A percentile compares a stretch with the other conserved stretches of the same genome.
These are phyloP conservation scores for Saturnispora zaruensis DNA, from an alignment of 805 yeast genomes.

Conservation along the genomic window DNA sequence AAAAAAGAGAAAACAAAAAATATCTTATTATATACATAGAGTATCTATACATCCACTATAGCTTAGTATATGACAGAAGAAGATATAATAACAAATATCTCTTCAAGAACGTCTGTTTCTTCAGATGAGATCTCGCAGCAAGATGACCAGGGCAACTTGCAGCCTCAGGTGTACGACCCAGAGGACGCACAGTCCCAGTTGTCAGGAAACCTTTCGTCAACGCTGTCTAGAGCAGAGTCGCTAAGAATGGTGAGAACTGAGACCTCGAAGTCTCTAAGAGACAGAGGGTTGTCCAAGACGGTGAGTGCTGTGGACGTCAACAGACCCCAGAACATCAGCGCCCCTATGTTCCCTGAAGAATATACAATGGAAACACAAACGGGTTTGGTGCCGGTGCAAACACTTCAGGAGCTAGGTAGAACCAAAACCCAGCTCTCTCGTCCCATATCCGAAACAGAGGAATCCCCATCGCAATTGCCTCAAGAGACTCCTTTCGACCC, in stretches of 20 bases:
- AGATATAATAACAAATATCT: not conserved
- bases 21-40: no score
- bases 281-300: constrained; percentile 49
- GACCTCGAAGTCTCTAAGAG: constrained; percentile 60
- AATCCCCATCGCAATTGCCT: constrained; percentile 15
- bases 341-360: constrained; percentile 87
- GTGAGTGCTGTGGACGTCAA: constrained; percentile 49
- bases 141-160: not conserved
- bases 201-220: constrained; percentile 25
- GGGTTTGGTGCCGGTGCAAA: constrained; percentile 75
- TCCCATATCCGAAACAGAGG: constrained; percentile 17
- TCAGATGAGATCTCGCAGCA: constrained; percentile 3
- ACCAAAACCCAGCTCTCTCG: constrained; percentile 21
- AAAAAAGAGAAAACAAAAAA: no score
- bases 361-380: constrained; percentile 82
- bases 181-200: constrained; percentile 41
- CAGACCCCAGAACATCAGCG: constrained; percentile 43
- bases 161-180: constrained; percentile 36
- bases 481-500: constrained; percentile 37
- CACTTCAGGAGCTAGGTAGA: constrained; percentile 63
- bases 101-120: constrained; percentile 8
- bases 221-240: constrained; percentile 27
- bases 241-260: constrained; percentile 51
- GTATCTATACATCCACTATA: no score
- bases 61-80: not conserved